Evolutionary conservation across 2,329 filamentous ascomycete genomes (phyloP).

Genomic region (Aspergillus ochraceus): DNA sequence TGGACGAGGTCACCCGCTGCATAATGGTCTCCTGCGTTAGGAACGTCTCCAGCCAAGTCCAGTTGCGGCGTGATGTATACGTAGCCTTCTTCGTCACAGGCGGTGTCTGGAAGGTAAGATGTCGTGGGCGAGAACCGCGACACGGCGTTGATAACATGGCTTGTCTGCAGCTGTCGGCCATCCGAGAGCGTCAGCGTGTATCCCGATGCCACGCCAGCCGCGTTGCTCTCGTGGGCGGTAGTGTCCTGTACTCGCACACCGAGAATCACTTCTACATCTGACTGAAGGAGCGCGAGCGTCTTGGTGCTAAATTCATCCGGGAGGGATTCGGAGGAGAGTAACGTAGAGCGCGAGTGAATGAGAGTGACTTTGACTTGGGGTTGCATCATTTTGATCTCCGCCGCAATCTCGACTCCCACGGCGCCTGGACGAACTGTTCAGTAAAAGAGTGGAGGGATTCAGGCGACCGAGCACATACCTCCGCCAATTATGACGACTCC

Average conservation of each 20-base stretch:
- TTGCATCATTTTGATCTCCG: constrained; percentile 67
- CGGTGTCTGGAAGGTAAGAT: constrained; percentile 57
- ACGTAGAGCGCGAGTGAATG: constrained; percentile 66
- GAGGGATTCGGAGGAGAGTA: constrained; percentile 70
- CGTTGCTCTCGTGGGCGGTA: constrained; percentile 52
- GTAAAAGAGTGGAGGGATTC: too few species aligned
- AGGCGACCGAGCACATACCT: constrained; percentile 54
- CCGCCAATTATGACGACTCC: constrained; percentile 57
- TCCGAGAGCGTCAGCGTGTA: constrained; percentile 58
- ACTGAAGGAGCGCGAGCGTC: constrained; percentile 55
- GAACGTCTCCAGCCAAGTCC: constrained; percentile 51
- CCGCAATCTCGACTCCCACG: constrained; percentile 76
- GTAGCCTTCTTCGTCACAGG: constrained; percentile 62
- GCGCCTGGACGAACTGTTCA: constrained; percentile 55
- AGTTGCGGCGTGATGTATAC: constrained; percentile 62
- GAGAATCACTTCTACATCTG: not conserved
- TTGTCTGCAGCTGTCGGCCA: constrained; percentile 59
- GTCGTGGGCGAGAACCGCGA: constrained; percentile 63
- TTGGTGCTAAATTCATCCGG: constrained; percentile 66
- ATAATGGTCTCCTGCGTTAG: constrained; percentile 62
- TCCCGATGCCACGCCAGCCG: constrained; percentile 31
- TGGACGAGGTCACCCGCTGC: constrained; percentile 52
- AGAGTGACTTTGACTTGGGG: constrained; percentile 65
- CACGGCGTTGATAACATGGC: constrained; percentile 67
- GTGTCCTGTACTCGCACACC: not conserved